Base-by-base conservation (phyloP, 2,329 filamentous ascomycete species). In the Penicillium sp. region DNA sequence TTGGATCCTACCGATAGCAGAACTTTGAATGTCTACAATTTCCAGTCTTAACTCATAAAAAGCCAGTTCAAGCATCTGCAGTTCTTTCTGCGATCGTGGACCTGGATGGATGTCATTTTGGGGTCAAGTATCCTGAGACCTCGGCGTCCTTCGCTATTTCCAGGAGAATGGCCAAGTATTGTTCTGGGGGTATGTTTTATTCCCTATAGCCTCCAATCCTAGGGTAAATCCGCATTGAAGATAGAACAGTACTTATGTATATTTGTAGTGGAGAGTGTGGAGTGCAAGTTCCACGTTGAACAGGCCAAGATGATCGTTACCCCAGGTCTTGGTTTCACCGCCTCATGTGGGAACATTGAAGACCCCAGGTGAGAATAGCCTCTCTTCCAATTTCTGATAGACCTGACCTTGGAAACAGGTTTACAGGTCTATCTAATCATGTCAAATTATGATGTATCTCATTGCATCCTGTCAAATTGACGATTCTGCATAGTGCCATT, bases 401-500 rank as follows among this genome's bases (percentile, higher is more conserved):
- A 5, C 2, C 42, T 15, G 21, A 8, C 6, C 34, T 35, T 15
- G 1, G 12, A 26, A 26, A 26, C 19, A 24, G 7, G 9, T 39
- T 8, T 21, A 19, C 19, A 24, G 3, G 9, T 39, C 5, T 21
- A 17, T 37, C 13, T 22, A 13, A n/a, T 10, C 15, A 34, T 28
- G n/a, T 34, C n/a, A 9, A 26, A 29, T n/a, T 21, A 8, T 43
- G 42, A 41, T 47, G 28, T 17, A 49, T 48, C 48, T 17, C 32
- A 49, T 26, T 35, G 17, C 42, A 34, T 39, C 31, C 22, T 31
- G 41, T 29, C 17, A 12, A 35, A 45, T 41, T 22, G 34, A 41
- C 12, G 37, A 43, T 39, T 52, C 33, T 46, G 34, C 49, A 51
- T 60, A 53, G 54, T 53, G 55, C 55, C 51, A 59, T 55, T 33